Evolutionary conservation across 768 basidiomycete species (phyloP), one percentile per base, ranked within the genome.

Genomic region (Hygrophorus russula): DNA sequence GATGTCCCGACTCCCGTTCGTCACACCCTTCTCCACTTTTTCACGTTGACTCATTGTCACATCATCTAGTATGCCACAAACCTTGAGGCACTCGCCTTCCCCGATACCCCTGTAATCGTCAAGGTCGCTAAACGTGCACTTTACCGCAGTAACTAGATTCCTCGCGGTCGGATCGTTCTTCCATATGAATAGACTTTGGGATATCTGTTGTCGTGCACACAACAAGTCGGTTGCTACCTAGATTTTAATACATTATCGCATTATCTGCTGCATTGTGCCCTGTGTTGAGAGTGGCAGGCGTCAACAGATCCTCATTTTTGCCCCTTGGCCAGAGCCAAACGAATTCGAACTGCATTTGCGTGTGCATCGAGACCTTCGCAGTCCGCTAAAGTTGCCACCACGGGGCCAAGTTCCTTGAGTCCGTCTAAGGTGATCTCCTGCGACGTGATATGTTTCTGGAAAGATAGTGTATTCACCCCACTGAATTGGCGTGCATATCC

Each of bases 401-500:
- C 66, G 9, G 96, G 96, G 3, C 96, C 96, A 27, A 99, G 69
- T 10, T 52, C 65, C 52, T 70, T 68, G 44, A 99, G 67, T 12
- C 96, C 96, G 5, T 71, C 76, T 13, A 68, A 60, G 8, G 91
- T 85, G 17, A 98, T 76, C 59, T 96, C 86, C 59, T 98, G 96
- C 4, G 90, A 92, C 11, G 96, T 99, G 53, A 98, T 97, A 60
- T 98, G 86, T 63, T 99, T 99, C 59, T 97, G 93, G 83, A 98
- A 99, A 1, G 91, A 92, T 7, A 76, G 68, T 0, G 94, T 97
- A 66, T 94, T 97, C 52, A 99, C 96, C 4, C 96, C 96, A 52
- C 92, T 96, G 68, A 93, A 99, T 59, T 98, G 96, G 39, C 90
- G 80, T 17, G 96, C 96, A 60, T 92, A 99, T 17, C 94, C 92